Evolutionary conservation across 768 basidiomycete species (phyloP).

Genomic region (Lactarius akahatsu): DNA sequence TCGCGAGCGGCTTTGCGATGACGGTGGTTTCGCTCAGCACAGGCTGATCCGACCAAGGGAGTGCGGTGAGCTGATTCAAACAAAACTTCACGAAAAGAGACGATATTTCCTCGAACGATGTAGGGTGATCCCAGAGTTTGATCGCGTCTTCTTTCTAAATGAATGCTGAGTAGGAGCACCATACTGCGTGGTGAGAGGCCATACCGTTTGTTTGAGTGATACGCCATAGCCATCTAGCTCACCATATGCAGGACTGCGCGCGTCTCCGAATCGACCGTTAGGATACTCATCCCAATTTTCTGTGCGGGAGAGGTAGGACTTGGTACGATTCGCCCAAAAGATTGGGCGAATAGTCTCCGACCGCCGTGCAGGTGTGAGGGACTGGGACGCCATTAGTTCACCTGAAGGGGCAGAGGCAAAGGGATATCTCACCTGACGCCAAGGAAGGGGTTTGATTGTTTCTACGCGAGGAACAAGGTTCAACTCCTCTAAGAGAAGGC

Average conservation of each 20-base stretch:
- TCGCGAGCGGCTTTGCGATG: slow-evolving; percentile 75
- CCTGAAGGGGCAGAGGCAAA: slow-evolving; percentile 20
- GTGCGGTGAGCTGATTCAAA: slow-evolving; percentile 60
- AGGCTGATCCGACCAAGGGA: slow-evolving; percentile 96
- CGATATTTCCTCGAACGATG: slow-evolving; percentile 60
- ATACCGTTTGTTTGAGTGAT: slow-evolving; percentile 83
- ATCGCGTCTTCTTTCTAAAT: slow-evolving; percentile 81
- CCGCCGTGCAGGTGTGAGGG: slow-evolving; percentile 88
- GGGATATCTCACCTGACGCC: slow-evolving; percentile 74
- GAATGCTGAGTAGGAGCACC: neutral
- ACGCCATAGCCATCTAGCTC: slow-evolving; percentile 97
- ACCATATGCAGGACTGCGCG: slow-evolving; percentile 95
- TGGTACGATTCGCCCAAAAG: slow-evolving; percentile 97
- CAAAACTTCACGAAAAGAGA: slow-evolving; percentile 86
- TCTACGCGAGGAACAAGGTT: slow-evolving; percentile 85
- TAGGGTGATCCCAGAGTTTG: slow-evolving; percentile 85
- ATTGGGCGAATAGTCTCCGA: slow-evolving; percentile 94
- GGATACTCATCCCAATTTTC: slow-evolving; percentile 99
- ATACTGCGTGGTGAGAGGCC: slow-evolving; percentile 27
- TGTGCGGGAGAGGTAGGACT: slow-evolving; percentile 93
- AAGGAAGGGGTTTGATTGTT: slow-evolving; percentile 92
- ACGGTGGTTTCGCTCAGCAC: slow-evolving; percentile 78
- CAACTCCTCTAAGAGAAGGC: slow-evolving; percentile 92
- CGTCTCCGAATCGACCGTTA: slow-evolving; percentile 97
- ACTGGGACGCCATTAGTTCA: slow-evolving; percentile 45